A percentile compares a stretch with the other conserved stretches of the same genome.
Evolutionary conservation across 164 flowering plant species (phyloP).

Genomic region (Liquidambar formosana): DNA sequence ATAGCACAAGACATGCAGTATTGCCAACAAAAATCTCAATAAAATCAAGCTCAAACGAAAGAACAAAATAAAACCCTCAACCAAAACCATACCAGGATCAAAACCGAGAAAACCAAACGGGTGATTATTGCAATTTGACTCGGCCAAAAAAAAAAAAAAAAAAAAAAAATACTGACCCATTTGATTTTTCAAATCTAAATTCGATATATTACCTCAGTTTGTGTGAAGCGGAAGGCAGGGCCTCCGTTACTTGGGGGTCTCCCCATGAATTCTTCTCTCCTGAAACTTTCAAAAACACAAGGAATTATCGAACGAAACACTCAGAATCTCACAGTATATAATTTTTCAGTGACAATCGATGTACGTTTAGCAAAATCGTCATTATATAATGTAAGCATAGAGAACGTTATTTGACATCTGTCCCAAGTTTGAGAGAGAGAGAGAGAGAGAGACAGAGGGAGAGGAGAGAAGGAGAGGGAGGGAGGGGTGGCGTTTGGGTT

Average conservation of each 20-base stretch:
- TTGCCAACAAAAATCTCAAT: background rate
- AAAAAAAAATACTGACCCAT: no score
- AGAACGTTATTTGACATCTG: no score
- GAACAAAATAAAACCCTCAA: background rate
- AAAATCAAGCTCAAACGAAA: background rate
- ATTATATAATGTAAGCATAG: no score
- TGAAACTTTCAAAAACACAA: background rate
- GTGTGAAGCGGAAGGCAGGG: constrained; percentile 68
- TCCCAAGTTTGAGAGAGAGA: no score
- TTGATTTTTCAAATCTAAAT: no score
- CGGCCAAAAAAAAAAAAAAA: no score
- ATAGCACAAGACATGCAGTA: no score
- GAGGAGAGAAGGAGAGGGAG: no score
- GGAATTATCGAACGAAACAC: background rate
- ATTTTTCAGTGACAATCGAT: background rate
- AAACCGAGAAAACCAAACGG: background rate
- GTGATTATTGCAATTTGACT: background rate
- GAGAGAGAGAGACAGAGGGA: no score
- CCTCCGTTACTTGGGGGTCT: constrained; percentile 73
- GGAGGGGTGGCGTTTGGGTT: no score
- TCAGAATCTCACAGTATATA: background rate
- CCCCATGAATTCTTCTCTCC: constrained; percentile 39
- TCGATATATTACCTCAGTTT: constrained; percentile 37
- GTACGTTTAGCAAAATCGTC: no score
- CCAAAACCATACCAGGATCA: background rate